Base-by-base conservation (phyloP, 495 filamentous ascomycete species). In the Cercophora scortea region DNA sequence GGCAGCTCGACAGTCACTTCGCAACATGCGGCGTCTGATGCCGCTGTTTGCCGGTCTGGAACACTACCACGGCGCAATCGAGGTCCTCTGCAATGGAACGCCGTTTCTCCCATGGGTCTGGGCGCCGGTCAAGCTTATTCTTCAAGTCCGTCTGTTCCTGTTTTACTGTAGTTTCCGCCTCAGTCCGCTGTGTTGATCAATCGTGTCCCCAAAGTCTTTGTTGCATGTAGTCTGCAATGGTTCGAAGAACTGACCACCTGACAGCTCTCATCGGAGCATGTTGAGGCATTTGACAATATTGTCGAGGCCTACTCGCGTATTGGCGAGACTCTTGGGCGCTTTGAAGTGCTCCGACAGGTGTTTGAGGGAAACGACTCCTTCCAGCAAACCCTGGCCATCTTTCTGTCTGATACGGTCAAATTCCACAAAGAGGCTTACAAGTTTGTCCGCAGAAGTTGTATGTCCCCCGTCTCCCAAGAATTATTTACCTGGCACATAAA, bases 381-480 rank as follows among this genome's bases (percentile, higher is more conserved):
- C 45, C 66, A 73, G 45, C 60, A 61, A 10, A 62, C 68, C 4
- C 47, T 76, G 8, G 71, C 68, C 9, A 45, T 71, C 8, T 67
- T 74, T 47, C 76, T 75, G 35, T 49, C 62, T 4, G 71, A 77
- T 36, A 74, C 76, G 15, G 49, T 77, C 1, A 60, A 66, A 32
- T 75, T 76, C 39, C 74, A 78, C 53, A 66, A 67, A 36, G 49
- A 64, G 17, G 73, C 73, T 1, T 77, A 78, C 54, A 69, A 68
- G 35, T 77, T 74, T 45, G 62, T 77, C 39, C 59, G 64, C 1
- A 58, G 68, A 17, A 62, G 61, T 12, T 52, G 74, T 74, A 45
- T 56, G 71, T 62, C 18, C 6, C 25, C 25, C 25, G 4, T 39
- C 36, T 1, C 9, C 1, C 34, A 3, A 44, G 2, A 16, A 4